phyloP scores from a whole-genome alignment of 176 grass and related monocot species.

The Zoysia pacifica region DNA sequence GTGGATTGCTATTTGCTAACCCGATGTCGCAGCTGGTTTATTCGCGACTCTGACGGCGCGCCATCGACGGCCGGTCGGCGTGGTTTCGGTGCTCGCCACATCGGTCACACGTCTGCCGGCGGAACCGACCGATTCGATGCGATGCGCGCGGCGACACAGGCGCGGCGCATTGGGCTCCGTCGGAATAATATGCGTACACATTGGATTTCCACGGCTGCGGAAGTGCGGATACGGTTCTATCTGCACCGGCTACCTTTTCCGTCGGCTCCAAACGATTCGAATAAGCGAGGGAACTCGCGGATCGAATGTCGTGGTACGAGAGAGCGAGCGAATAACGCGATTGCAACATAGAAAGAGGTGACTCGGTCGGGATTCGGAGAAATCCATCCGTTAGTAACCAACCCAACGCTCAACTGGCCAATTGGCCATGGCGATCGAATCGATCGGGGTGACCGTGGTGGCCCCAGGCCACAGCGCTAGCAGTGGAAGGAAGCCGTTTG shows the following conservation, averaged over 20 bases:
- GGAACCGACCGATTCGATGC: background rate
- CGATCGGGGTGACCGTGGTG: background rate
- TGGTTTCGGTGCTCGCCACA: background rate
- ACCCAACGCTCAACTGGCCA: no score
- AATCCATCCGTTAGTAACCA: background rate
- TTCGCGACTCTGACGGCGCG: slow-evolving; percentile 3
- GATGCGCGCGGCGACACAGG: background rate
- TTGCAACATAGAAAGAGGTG: background rate
- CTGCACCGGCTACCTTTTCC: background rate
- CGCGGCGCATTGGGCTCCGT: background rate
- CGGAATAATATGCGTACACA: background rate
- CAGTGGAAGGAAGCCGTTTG: background rate
- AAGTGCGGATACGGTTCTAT: background rate
- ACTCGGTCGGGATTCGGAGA: background rate
- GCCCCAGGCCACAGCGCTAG: background rate
- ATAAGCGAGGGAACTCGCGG: background rate
- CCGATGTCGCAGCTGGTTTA: background rate
- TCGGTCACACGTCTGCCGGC: background rate
- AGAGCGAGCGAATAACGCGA: background rate
- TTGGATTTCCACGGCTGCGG: background rate
- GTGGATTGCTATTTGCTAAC: background rate
- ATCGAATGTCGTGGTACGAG: background rate
- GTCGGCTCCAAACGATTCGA: background rate
- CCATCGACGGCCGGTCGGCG: background rate
- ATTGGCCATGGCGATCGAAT: background rate